Percentiles rank a stretch among this genome's conserved stretches.
phyloP scores from a whole-genome alignment of 129 eudicot species.

The Smallanthus sonchifolius region DNA sequence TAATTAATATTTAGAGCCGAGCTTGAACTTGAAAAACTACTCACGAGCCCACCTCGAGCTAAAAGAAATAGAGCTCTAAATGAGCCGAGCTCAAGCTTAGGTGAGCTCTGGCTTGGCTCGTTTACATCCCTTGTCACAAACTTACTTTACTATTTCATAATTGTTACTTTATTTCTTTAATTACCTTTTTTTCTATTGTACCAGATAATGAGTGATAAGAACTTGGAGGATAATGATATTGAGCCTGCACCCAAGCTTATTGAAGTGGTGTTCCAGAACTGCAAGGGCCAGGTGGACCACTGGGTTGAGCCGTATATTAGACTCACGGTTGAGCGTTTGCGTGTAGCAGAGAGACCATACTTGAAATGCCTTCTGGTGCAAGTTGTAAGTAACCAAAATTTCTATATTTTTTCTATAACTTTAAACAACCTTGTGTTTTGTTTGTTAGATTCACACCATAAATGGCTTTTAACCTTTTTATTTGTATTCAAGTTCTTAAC shows the following conservation, averaged over 20 bases:
- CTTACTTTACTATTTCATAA: neutral
- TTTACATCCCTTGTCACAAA: neutral
- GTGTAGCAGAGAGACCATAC: conserved; percentile 55
- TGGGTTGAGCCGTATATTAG: conserved; percentile 89
- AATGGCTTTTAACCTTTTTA: neutral
- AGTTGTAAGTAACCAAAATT: conserved; percentile 56
- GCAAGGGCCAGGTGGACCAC: conserved; percentile 84
- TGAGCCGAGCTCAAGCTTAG: too few relatives aligned
- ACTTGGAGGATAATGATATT: conserved; percentile 79
- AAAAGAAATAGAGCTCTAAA: too few relatives aligned
- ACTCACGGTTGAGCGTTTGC: conserved; percentile 68
- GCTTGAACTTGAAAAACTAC: too few relatives aligned
- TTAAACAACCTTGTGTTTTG: neutral
- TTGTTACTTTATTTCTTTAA: neutral
- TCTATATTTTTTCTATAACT: neutral
- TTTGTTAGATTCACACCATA: neutral
- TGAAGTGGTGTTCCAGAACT: conserved; percentile 70
- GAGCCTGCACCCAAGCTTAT: conserved; percentile 95
- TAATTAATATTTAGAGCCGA: too few relatives aligned
- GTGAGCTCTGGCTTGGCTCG: too few relatives aligned
- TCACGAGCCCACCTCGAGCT: too few relatives aligned
- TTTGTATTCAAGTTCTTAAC: neutral
- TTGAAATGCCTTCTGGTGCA: conserved; percentile 69
- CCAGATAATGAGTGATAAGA: conserved; percentile 76
- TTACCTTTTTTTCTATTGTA: neutral